Evolutionary conservation across 2,329 filamentous ascomycete species (phyloP).

Genomic region (Aspergillus carbonarius): DNA sequence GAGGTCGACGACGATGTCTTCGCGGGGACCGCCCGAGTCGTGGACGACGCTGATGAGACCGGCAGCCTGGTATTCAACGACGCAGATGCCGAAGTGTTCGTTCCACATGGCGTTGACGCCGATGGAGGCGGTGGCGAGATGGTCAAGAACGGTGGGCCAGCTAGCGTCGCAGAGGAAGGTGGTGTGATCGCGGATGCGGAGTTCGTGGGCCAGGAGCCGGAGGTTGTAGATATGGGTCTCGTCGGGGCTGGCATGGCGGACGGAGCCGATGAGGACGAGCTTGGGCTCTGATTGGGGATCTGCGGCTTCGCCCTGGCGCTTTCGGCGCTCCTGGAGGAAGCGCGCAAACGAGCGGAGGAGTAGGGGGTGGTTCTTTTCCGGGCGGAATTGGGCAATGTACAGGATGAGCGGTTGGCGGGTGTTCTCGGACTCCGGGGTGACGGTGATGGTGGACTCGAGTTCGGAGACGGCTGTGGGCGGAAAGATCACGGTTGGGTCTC

Average conservation of each 20-base stretch:
- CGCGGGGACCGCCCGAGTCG: constrained; percentile 85
- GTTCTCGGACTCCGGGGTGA: constrained; percentile 68
- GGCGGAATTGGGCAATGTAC: constrained; percentile 96
- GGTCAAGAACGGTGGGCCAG: constrained; percentile 82
- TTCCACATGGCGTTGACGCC: constrained; percentile 99
- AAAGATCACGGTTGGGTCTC: constrained; percentile 68
- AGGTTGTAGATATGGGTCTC: constrained; percentile 75
- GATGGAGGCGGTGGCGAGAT: constrained; percentile 72
- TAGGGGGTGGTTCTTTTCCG: constrained; percentile 92
- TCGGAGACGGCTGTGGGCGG: constrained; percentile 90
- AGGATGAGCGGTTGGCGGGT: constrained; percentile 70
- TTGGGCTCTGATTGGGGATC: constrained; percentile 49
- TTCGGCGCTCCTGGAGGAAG: constrained; percentile 61
- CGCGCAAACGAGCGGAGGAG: constrained; percentile 81
- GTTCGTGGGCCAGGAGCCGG: constrained; percentile 79
- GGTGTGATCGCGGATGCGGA: constrained; percentile 78
- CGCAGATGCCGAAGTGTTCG: constrained; percentile 97
- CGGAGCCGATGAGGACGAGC: constrained; percentile 84
- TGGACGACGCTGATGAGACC: constrained; percentile 92
- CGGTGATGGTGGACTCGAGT: constrained; percentile 70
- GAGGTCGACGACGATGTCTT: constrained; percentile 84
- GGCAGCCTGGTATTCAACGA: constrained; percentile 96
- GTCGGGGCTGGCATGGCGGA: constrained; percentile 65
- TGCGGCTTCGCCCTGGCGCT: constrained; percentile 48
- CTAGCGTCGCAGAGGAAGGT: constrained; percentile 87